Conservation (phyloP, 345 rosid genomes). For the Hibiscus trionum region DNA sequence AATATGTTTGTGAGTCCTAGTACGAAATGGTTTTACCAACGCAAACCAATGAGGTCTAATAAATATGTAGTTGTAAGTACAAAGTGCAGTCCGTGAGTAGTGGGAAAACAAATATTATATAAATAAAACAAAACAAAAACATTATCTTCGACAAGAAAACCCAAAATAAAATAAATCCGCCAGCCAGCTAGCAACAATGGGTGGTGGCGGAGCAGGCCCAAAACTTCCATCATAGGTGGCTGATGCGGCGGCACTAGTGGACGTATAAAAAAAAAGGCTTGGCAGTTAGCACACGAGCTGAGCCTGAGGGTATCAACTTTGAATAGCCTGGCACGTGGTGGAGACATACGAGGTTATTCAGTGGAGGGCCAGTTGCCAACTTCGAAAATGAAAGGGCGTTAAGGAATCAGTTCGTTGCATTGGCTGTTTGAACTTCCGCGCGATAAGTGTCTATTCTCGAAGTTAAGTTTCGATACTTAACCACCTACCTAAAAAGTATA, state of each 20-base stretch:
- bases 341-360: not conserved
- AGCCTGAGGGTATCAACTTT: not conserved
- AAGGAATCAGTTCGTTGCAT: not conserved
- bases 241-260: not conserved
- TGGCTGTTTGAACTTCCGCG: not conserved
- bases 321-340: not conserved
- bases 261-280: not conserved
- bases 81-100: not conserved
- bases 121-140: not conserved
- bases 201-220: not conserved
- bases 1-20: not conserved
- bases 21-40: not conserved
- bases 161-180: not conserved
- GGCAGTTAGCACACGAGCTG: not conserved
- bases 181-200: not conserved
- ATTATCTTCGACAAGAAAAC: not conserved
- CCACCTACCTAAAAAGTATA: too few species aligned
- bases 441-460: too few species aligned
- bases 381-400: not conserved
- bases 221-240: not conserved
- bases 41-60: not conserved
- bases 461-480: too few species aligned
- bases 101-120: not conserved
- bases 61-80: not conserved
- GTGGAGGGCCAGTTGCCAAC: not conserved